phyloP scores from a whole-genome alignment of 2,329 filamentous ascomycete genomes.

The Fusarium nodosum region DNA sequence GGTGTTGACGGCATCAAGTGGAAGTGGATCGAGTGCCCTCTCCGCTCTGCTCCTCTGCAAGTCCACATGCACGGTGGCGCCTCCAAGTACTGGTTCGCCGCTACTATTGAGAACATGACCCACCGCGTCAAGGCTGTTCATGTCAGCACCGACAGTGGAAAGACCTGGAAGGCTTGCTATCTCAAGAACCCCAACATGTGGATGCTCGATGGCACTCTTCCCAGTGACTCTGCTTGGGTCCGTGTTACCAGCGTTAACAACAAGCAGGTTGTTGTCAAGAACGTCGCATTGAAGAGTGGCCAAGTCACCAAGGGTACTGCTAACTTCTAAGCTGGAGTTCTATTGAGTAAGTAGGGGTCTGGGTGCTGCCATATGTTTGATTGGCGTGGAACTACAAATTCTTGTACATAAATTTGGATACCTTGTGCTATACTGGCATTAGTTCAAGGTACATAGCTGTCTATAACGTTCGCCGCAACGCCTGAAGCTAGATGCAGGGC shows the following conservation, averaged over 20 bases:
- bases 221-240: slow-evolving; percentile 22
- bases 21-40: slow-evolving; percentile 32
- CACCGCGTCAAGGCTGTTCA: slow-evolving; percentile 28
- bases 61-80: slow-evolving; percentile 30
- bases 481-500: not conserved
- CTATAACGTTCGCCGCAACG: not conserved
- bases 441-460: not conserved
- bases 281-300: slow-evolving; percentile 23
- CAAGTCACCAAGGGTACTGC: slow-evolving; percentile 20
- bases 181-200: slow-evolving; percentile 27
- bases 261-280: slow-evolving; percentile 25
- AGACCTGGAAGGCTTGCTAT: slow-evolving; percentile 13
- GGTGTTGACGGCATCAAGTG: slow-evolving; percentile 29
- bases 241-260: slow-evolving; percentile 25
- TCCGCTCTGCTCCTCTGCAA: slow-evolving; percentile 5
- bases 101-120: slow-evolving; percentile 23
- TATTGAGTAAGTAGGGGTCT: not conserved
- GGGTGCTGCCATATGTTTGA: not conserved
- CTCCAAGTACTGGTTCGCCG: slow-evolving; percentile 31
- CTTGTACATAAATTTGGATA: slow-evolving; percentile 26
- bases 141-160: slow-evolving; percentile 24
- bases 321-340: not conserved
- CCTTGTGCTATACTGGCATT: slow-evolving; percentile 1
- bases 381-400: slow-evolving; percentile 2
- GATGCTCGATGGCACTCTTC: slow-evolving; percentile 19